Evolutionary conservation across 768 basidiomycete species (phyloP), one percentile per base, ranked within the genome.

Genomic region (Boletus sp.): DNA sequence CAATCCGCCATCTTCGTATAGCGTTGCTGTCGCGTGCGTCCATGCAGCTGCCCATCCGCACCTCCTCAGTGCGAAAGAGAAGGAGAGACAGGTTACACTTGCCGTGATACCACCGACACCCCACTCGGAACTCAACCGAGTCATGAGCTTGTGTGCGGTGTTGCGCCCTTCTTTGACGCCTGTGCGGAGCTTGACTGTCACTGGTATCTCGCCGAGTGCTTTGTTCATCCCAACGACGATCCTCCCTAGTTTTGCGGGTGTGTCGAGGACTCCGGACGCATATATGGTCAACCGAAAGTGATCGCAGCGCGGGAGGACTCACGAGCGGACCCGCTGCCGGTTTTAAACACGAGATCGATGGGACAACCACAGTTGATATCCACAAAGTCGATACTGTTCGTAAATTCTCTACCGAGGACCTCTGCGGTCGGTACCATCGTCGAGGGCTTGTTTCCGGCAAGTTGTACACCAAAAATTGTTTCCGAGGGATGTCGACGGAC

Each of bases 321-420:
- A 94, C 93, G 70, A 27, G 94, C 94, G 53, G 88, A 90, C 0
- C 94, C 94, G 51, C 92, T 93, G 4, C 94, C 94, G 14, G 82
- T 81, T 63, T 88, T 89, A 74, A 95, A 97, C 1, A 99, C 91
- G 40, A 98, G 75, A 70, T 99, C 97, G 61, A 98, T 98, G 4
- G 97, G 97, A 70, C 97, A 98, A 7, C 95, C 95, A 70, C 92
- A 91, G 65, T 99, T 99, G 59, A 98, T 73, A 65, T 99, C 95
- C 1, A 95, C 90, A 63, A 97, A 98, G 64, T 98, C 93, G 21
- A 97, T 72, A 19, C 79, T 77, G 13, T 78, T 75, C 1, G 76
- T 76, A 60, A 83, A 81, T 66, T 91, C 86, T 57, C 79, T 82
- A 2, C 79, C 83, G 27, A 98, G 79, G 7, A 88, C 77, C 66